phyloP scores from a whole-genome alignment of 768 basidiomycete species.

The Punctularia strigosozonata region DNA sequence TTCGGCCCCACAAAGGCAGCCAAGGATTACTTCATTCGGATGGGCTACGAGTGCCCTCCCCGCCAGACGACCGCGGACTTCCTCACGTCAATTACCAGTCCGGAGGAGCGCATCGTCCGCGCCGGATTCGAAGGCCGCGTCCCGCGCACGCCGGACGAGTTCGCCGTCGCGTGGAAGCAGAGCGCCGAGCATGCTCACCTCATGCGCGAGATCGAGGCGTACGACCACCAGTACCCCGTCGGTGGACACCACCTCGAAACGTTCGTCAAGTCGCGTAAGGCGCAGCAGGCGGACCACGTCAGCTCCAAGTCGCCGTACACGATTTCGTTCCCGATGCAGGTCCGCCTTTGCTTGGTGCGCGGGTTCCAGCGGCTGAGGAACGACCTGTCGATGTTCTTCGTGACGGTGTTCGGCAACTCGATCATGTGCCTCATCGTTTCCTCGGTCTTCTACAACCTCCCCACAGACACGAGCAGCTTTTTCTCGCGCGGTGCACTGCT shows the following conservation, averaged over 20 bases:
- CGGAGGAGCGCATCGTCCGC: slow-evolving; percentile 70
- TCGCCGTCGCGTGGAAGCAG: slow-evolving; percentile 24
- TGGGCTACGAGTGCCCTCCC: slow-evolving; percentile 65
- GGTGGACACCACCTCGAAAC: slow-evolving; percentile 14
- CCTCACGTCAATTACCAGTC: slow-evolving; percentile 73
- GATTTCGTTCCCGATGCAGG: slow-evolving; percentile 65
- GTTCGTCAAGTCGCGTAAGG: slow-evolving; percentile 20
- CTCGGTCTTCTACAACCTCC: slow-evolving; percentile 28
- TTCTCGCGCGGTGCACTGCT: slow-evolving; percentile 26
- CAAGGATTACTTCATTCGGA: slow-evolving; percentile 61
- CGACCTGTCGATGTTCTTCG: slow-evolving; percentile 17
- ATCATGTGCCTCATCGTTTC: slow-evolving; percentile 50
- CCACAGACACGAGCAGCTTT: slow-evolving; percentile 20
- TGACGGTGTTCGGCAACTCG: slow-evolving; percentile 3
- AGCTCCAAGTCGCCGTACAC: slow-evolving; percentile 64
- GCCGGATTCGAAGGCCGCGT: slow-evolving; percentile 47
- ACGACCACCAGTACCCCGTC: slow-evolving; percentile 36
- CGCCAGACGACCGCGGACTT: slow-evolving; percentile 84
- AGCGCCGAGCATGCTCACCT: slow-evolving; percentile 22
- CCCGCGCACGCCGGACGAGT: slow-evolving; percentile 52
- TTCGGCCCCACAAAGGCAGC: slow-evolving; percentile 68
- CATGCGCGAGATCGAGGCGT: slow-evolving; percentile 35
- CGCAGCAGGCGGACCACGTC: slow-evolving; percentile 27
- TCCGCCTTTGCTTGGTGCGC: slow-evolving; percentile 53
- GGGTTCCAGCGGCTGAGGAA: slow-evolving; percentile 52